Evolutionary conservation across 345 rosid species (phyloP).

Genomic region (Ceriops tagal): DNA sequence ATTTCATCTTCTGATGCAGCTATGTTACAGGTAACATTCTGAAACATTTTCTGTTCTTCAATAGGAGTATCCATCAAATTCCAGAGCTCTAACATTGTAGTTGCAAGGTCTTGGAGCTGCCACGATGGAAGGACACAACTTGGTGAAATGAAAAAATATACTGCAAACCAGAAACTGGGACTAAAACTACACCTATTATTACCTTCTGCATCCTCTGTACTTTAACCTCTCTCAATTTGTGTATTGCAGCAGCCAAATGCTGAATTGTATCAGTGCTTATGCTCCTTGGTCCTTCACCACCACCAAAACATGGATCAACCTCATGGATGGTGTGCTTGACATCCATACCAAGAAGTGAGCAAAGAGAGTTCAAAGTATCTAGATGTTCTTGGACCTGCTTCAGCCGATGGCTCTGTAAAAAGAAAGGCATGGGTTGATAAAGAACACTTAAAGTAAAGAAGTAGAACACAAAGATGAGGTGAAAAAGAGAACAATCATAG

Average conservation of each 20-base stretch:
- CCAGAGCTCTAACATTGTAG: slow-evolving; percentile 92
- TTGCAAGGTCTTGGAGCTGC: slow-evolving; percentile 98
- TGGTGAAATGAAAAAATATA: slow-evolving; percentile 1
- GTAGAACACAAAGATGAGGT: background rate
- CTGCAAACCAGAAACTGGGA: slow-evolving; percentile 1
- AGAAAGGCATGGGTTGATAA: background rate
- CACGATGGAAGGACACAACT: slow-evolving; percentile 15
- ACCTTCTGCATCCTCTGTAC: slow-evolving; percentile 61
- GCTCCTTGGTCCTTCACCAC: slow-evolving; percentile 36
- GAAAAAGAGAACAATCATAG: slow-evolving; percentile 4
- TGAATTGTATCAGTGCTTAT: slow-evolving; percentile 46
- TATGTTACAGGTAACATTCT: slow-evolving; percentile 79
- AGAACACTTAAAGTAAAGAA: background rate
- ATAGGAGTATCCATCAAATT: slow-evolving; percentile 96
- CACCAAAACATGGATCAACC: slow-evolving; percentile 46
- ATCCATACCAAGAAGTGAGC: slow-evolving; percentile 62
- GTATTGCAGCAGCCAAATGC: slow-evolving; percentile 43
- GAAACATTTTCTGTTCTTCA: slow-evolving; percentile 91
- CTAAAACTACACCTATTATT: slow-evolving; percentile 12
- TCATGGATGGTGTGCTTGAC: slow-evolving; percentile 34
- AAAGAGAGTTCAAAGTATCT: slow-evolving; percentile 39
- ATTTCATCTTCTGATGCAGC: slow-evolving; percentile 96
- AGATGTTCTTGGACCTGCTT: slow-evolving; percentile 42
- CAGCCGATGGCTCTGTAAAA: slow-evolving; percentile 43
- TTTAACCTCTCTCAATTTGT: slow-evolving; percentile 45